These are phyloP conservation scores for Cicer pinnatifidum DNA, from an alignment of 306 rosid species.

Conservation along the genomic window DNA sequence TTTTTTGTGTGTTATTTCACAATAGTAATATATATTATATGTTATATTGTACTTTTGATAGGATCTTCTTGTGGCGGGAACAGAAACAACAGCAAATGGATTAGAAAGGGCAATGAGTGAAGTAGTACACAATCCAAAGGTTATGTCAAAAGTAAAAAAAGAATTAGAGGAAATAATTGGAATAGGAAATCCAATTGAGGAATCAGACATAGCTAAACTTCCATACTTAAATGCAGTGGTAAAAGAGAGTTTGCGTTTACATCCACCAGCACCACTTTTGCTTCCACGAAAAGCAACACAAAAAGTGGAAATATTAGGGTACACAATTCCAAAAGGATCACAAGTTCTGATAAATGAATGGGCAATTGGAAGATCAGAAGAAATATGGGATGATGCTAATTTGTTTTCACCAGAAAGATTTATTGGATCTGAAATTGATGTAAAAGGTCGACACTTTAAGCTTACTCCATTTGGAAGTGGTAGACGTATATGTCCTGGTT, in stretches of 20 bases:
- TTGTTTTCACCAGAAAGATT: conserved; percentile 65
- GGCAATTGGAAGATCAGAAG: conserved; percentile 51
- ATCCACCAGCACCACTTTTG: conserved; percentile 54
- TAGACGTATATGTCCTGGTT: conserved; percentile 53
- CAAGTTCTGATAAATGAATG: conserved; percentile 58
- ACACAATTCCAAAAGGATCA: conserved; percentile 53
- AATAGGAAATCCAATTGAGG: conserved; percentile 54
- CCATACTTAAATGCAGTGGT: conserved; percentile 65
- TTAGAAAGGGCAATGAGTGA: conserved; percentile 63
- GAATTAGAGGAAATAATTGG: conserved; percentile 56
- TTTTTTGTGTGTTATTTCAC: background rate
- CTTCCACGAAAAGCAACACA: conserved; percentile 57
- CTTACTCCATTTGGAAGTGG: conserved; percentile 63
- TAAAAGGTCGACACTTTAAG: conserved; percentile 55
- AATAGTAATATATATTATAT: no score
- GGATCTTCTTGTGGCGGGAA: conserved; percentile 65
- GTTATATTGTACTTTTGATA: background rate
- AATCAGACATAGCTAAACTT: conserved; percentile 54
- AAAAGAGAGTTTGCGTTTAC: conserved; percentile 57
- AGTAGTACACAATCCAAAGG: conserved; percentile 49
- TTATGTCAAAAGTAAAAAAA: conserved; percentile 50
- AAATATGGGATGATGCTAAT: conserved; percentile 51
- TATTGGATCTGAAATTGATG: conserved; percentile 50
- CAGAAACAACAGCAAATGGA: conserved; percentile 56
- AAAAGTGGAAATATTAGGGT: conserved; percentile 55